Evolutionary conservation across 2,329 filamentous ascomycete genomes (phyloP).

Genomic region (Phaeosphaeriaceae sp.): DNA sequence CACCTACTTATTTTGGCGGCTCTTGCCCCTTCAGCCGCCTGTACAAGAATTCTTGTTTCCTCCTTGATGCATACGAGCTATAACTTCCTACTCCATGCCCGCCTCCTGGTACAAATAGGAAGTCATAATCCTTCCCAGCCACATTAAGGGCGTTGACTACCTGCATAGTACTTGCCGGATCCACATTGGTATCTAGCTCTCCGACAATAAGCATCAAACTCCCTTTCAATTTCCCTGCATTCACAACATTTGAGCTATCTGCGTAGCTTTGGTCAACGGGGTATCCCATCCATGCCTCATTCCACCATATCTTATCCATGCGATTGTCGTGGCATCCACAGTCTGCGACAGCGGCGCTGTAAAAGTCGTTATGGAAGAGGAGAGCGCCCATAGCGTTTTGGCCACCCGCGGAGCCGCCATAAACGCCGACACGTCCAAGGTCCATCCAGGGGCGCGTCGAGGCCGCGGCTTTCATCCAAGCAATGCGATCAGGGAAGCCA

Average conservation of each 20-base stretch:
- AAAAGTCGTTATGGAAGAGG: slow-evolving; percentile 37
- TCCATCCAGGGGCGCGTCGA: slow-evolving; percentile 34
- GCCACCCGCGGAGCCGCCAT: slow-evolving; percentile 31
- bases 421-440: slow-evolving; percentile 25
- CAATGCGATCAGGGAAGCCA: slow-evolving; percentile 35
- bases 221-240: slow-evolving; percentile 26
- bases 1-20: slow-evolving; percentile 14
- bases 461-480: slow-evolving; percentile 36
- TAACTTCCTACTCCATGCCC: slow-evolving; percentile 22
- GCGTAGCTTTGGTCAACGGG: slow-evolving; percentile 32
- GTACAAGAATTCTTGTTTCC: slow-evolving; percentile 26
- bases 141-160: slow-evolving; percentile 30
- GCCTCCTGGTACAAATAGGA: slow-evolving; percentile 27
- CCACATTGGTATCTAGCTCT: slow-evolving; percentile 44
- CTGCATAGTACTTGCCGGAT: slow-evolving; percentile 37
- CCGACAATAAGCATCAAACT: slow-evolving; percentile 32
- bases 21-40: slow-evolving; percentile 17
- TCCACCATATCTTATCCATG: slow-evolving; percentile 41
- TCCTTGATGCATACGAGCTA: slow-evolving; percentile 18
- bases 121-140: slow-evolving; percentile 29
- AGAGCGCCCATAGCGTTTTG: slow-evolving; percentile 36
- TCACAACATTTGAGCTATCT: slow-evolving; percentile 32
- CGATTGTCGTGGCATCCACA: slow-evolving; percentile 38
- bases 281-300: slow-evolving; percentile 38
- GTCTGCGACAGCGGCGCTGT: slow-evolving; percentile 33